phyloP scores from a whole-genome alignment of 345 rosid genomes.

The Gossypium thurberi region DNA sequence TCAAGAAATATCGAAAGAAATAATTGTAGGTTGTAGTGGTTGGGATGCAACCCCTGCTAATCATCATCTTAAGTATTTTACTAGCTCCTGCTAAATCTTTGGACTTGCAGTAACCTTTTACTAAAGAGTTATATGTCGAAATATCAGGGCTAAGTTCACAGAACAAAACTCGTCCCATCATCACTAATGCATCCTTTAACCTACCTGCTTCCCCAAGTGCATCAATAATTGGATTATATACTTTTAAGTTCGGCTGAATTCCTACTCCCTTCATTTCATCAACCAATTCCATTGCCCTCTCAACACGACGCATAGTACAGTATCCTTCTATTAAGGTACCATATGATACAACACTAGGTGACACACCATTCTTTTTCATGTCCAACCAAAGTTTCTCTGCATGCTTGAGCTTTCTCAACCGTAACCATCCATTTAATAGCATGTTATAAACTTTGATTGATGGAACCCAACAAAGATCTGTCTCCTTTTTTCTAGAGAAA shows the following conservation, averaged over 20 bases:
- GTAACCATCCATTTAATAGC: constrained; percentile 79
- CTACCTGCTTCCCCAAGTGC: constrained; percentile 70
- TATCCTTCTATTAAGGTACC: constrained; percentile 91
- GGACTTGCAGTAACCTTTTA: constrained; percentile 72
- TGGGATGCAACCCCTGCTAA: constrained; percentile 54
- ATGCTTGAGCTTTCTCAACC: constrained; percentile 52
- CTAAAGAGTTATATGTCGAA: constrained; percentile 71
- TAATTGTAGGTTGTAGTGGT: constrained; percentile 70
- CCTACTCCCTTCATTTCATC: constrained; percentile 63
- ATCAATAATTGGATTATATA: constrained; percentile 74
- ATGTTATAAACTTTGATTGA: constrained; percentile 59
- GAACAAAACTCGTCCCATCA: constrained; percentile 57
- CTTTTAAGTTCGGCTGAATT: constrained; percentile 49
- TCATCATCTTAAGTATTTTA: constrained; percentile 73
- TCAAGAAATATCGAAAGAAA: constrained; percentile 59
- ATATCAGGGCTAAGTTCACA: constrained; percentile 63
- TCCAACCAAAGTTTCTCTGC: constrained; percentile 71
- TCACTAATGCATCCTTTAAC: constrained; percentile 58
- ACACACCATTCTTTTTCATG: constrained; percentile 51
- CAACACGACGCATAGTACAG: constrained; percentile 59
- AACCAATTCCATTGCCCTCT: constrained; percentile 58
- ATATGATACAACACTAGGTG: constrained; percentile 57
- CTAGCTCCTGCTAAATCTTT: constrained; percentile 65
- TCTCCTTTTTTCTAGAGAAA: constrained; percentile 29
- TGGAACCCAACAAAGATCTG: constrained; percentile 41